A percentile compares a stretch with the other conserved stretches of the same genome.
phyloP scores from a whole-genome alignment of 768 basidiomycete genomes.

The Lyophyllum semitale region DNA sequence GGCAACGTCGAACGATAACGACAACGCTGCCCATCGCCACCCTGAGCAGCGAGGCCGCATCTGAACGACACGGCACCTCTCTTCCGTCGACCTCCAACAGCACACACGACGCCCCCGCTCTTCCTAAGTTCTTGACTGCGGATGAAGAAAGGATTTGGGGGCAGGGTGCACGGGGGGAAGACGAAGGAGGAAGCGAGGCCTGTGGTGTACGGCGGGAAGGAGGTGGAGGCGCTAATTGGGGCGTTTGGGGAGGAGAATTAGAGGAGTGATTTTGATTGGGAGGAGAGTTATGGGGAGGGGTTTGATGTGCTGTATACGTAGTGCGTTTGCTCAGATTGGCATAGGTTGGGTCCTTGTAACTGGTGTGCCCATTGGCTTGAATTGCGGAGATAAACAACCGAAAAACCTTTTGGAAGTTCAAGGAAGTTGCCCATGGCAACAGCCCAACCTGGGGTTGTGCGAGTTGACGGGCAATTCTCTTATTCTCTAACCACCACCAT shows the following conservation, averaged over 20 bases:
- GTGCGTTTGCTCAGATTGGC: no score
- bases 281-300: slow-evolving; percentile 62
- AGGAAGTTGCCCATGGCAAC: slow-evolving; percentile 16
- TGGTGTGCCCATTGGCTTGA: no score
- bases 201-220: slow-evolving; percentile 54
- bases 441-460: not conserved
- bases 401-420: not conserved
- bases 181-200: slow-evolving; percentile 49
- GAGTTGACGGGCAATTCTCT: not conserved
- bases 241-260: slow-evolving; percentile 83
- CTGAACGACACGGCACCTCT: no score
- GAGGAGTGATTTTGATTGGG: slow-evolving; percentile 71
- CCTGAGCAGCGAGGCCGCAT: no score
- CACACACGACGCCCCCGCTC: no score
- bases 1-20: no score
- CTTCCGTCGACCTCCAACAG: no score
- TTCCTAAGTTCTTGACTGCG: slow-evolving; percentile 59
- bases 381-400: no score
- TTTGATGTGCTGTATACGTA: slow-evolving; percentile 76
- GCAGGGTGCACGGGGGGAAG: slow-evolving; percentile 72
- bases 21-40: no score
- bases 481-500: slow-evolving; percentile 10
- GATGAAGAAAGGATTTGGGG: slow-evolving; percentile 62
- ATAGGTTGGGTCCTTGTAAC: no score
- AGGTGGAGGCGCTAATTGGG: slow-evolving; percentile 49